Evolutionary conservation across 345 rosid species (phyloP).

Genomic region (Hypericum perforatum): DNA sequence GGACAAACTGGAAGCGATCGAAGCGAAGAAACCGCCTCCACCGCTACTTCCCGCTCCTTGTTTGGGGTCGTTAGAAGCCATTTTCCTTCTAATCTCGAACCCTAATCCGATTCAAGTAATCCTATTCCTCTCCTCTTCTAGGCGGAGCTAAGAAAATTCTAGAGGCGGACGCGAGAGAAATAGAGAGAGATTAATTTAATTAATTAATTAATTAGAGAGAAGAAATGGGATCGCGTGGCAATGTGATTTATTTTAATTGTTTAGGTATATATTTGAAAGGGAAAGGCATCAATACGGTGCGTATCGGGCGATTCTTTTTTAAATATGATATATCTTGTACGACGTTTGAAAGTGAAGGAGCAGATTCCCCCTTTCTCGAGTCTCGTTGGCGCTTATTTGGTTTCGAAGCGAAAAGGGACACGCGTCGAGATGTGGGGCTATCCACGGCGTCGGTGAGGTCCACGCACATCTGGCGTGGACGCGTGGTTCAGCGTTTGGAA

Average conservation of each 20-base stretch:
- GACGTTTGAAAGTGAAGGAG: no score
- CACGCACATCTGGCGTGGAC: no score
- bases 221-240: background rate
- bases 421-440: no score
- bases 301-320: no score
- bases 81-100: slow-evolving; percentile 12
- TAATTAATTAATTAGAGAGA: no score
- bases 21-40: slow-evolving; percentile 67
- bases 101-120: background rate
- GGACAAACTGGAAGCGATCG: slow-evolving; percentile 66
- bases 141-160: background rate
- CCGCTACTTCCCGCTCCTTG: slow-evolving; percentile 37
- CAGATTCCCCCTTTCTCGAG: background rate
- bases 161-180: background rate
- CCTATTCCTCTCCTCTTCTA: no score
- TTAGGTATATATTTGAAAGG: no score
- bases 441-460: no score
- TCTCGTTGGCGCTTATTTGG: slow-evolving; percentile 6
- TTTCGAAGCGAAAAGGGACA: background rate
- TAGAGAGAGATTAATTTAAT: background rate
- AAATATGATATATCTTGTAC: no score
- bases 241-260: background rate
- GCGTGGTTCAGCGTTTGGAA: no score
- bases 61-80: slow-evolving; percentile 77
- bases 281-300: no score